Evolutionary conservation across 345 rosid genomes (phyloP), one percentile per base, ranked within the genome.

Genomic region (Brassica carinata): DNA sequence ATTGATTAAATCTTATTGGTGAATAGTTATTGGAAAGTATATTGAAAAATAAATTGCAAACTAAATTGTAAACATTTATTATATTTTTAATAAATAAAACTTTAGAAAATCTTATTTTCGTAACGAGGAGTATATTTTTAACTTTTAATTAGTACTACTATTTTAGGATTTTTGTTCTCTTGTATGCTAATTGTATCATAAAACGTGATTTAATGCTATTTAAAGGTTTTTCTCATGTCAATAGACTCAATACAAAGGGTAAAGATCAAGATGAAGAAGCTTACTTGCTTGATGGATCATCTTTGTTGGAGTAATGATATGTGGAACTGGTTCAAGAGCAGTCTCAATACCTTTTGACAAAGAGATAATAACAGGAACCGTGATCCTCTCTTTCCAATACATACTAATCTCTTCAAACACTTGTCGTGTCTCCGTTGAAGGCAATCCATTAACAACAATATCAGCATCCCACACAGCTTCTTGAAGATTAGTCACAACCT

Each of bases 381-480:
- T 85, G 23, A 96, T 84, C 70, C 98, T 90, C 83, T 96, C 98
- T 81, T 93, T 85, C 99, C 99, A 96, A 72, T 92, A 96, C 63
- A 58, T 83, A 43, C 89, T 90, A 59, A 96, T 93, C 83, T 93
- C 98, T 83, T 93, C 94, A 72, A 96, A 96, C 72, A 96, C 97
- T 85, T 87, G 83, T 0, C 72, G 82, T 8, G 98, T 93, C 81
- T 96, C 98, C 0, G 98, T 93, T 6, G 99, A 96, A 48, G 99
- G 99, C 87, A 96, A 84, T 13, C 96, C 99, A 84, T 96, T 96
- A 48, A 96, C 89, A 51, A 96, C 94, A 30, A 96, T 85, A 84
- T 96, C 99, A 7, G 99, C 98, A 86, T 96, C 99, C 98, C 99
- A 96, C 38, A 93, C 94, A 73, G 97, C 99, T 84, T 96, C 99